Conservation (phyloP, 768 basidiomycete genomes). For the Pilatotrama ljubarskyi region DNA sequence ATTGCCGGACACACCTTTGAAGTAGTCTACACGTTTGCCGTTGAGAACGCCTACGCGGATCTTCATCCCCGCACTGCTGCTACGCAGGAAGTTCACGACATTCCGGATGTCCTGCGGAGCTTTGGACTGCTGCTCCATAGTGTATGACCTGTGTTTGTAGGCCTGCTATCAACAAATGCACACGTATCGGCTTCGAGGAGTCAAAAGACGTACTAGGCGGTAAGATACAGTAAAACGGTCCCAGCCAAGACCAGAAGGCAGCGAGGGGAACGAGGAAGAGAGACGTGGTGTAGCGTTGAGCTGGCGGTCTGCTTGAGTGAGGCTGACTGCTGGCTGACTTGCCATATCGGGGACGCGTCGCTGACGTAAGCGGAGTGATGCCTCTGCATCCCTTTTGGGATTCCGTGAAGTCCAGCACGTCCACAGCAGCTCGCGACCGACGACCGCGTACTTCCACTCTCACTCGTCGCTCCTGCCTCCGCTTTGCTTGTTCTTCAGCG, state of each 20-base stretch:
- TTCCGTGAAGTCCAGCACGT: background rate
- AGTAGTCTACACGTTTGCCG: conserved; percentile 95
- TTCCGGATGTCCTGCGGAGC: conserved; percentile 80
- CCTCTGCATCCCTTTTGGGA: background rate
- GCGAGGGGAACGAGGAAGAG: background rate
- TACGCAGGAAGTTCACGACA: conserved; percentile 85
- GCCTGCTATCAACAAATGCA: background rate
- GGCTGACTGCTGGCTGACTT: conserved; percentile 21
- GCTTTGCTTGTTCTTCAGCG: background rate
- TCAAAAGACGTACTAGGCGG: conserved; percentile 2
- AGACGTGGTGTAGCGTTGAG: conserved; percentile 10
- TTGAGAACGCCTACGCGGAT: conserved; percentile 86
- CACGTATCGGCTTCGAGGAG: background rate
- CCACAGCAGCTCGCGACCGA: too few relatives aligned
- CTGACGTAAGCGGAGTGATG: conserved; percentile 5
- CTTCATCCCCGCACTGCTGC: conserved; percentile 85
- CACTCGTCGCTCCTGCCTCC: background rate
- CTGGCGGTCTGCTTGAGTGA: conserved; percentile 15
- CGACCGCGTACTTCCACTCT: background rate
- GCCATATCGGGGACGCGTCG: conserved; percentile 19
- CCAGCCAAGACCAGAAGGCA: conserved; percentile 8
- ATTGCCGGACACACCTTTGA: conserved; percentile 71
- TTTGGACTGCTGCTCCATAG: conserved; percentile 71
- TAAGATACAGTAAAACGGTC: background rate
- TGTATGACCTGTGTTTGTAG: conserved; percentile 13